Percentiles rank a stretch among this genome's conserved stretches.
Evolutionary conservation across 257 asterid species (phyloP).

Genomic region (Lycium barbarum): DNA sequence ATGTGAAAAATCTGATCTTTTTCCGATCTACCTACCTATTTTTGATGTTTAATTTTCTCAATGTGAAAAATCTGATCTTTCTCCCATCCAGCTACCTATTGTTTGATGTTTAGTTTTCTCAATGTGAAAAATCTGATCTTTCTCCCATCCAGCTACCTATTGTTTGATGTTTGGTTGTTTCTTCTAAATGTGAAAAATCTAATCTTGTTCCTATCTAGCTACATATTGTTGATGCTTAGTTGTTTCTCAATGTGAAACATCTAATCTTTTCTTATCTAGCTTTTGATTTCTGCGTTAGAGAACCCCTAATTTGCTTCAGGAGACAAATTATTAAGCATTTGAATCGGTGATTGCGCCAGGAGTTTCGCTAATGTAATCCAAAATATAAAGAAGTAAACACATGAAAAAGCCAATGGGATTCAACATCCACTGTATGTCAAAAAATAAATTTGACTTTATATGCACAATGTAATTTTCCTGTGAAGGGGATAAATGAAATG

Average conservation of each 20-base stretch:
- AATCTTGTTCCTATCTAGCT: conserved; percentile 7
- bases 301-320: not conserved
- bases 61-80: conserved; percentile 35
- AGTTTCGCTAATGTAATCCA: not conserved
- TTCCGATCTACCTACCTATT: too few relatives aligned
- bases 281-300: not conserved
- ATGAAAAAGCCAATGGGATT: too few relatives aligned
- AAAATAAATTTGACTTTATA: too few relatives aligned
- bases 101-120: not conserved
- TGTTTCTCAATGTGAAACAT: too few relatives aligned
- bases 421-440: too few relatives aligned
- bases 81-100: too few relatives aligned
- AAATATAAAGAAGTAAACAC: too few relatives aligned
- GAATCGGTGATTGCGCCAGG: not conserved
- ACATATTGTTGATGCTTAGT: too few relatives aligned
- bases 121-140: not conserved
- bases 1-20: not conserved
- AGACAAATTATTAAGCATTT: not conserved
- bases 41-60: not conserved
- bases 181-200: not conserved
- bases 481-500: not conserved
- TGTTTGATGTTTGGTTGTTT: not conserved
- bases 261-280: conserved; percentile 34
- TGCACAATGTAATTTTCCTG: too few relatives aligned
- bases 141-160: not conserved